Evolutionary conservation across 1,284 basidiomycete species (phyloP).

Genomic region (Pulchroboletus neoregius): DNA sequence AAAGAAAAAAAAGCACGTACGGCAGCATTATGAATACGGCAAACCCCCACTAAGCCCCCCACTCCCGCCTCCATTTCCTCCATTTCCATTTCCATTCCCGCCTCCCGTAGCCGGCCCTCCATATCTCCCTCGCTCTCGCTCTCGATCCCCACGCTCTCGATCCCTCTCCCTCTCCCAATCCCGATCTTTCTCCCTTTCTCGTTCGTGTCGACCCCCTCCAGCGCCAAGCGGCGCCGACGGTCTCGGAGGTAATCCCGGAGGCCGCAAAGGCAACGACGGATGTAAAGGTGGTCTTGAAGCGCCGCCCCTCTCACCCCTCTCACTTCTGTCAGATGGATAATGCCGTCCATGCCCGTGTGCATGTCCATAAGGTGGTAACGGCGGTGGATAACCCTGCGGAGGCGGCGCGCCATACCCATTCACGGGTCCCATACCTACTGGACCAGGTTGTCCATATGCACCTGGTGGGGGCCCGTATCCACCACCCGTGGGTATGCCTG

Average conservation of each 20-base stretch:
- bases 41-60: slow-evolving; percentile 23
- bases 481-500: background rate
- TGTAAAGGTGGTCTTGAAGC: slow-evolving; percentile 13
- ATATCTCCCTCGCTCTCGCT: slow-evolving; percentile 5
- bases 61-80: slow-evolving; percentile 4
- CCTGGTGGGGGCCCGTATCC: slow-evolving; percentile 16
- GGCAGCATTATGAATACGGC: slow-evolving; percentile 21
- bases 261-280: slow-evolving; percentile 20
- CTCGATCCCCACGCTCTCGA: background rate
- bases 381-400: slow-evolving; percentile 20
- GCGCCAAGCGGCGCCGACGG: slow-evolving; percentile 17
- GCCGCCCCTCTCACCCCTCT: slow-evolving; percentile 16
- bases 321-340: slow-evolving; percentile 15
- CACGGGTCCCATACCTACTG: slow-evolving; percentile 5
- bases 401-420: slow-evolving; percentile 23
- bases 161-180: slow-evolving; percentile 4
- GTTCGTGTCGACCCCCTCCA: slow-evolving; percentile 21
- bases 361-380: slow-evolving; percentile 12
- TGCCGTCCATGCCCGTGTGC: slow-evolving; percentile 15
- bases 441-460: slow-evolving; percentile 13
- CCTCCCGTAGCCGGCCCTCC: slow-evolving; percentile 9
- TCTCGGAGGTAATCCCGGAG: slow-evolving; percentile 20
- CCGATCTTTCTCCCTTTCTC: slow-evolving; percentile 14
- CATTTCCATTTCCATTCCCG: slow-evolving; percentile 3
- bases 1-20: background rate